phyloP scores from a whole-genome alignment of 345 rosid genomes.

The Reutealis trisperma region DNA sequence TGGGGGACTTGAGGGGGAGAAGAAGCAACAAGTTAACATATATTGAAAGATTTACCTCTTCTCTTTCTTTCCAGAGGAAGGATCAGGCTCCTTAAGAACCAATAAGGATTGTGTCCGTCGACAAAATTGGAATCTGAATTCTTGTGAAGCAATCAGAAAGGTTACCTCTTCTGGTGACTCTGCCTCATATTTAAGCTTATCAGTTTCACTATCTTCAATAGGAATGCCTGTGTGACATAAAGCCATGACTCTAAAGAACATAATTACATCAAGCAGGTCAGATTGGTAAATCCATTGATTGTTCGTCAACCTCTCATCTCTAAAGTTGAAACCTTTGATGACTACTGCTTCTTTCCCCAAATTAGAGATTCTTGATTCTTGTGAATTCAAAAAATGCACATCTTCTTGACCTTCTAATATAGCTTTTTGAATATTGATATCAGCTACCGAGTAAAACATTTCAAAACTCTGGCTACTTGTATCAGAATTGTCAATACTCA shows the following conservation, averaged over 20 bases:
- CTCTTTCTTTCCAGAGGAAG: conserved; percentile 40
- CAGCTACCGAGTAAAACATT: conserved; percentile 25
- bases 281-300: conserved; percentile 55
- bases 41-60: conserved; percentile 44
- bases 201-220: conserved; percentile 45
- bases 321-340: conserved; percentile 65
- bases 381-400: conserved; percentile 1
- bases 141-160: conserved; percentile 70
- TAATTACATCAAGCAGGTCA: conserved; percentile 40
- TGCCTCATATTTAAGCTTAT: conserved; percentile 68
- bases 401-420: conserved; percentile 10
- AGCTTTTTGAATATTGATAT: conserved; percentile 14
- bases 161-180: conserved; percentile 88
- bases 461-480: conserved; percentile 26
- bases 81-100: conserved; percentile 48
- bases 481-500: conserved; percentile 22
- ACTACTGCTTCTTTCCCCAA: conserved; percentile 12
- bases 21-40: neutral
- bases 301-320: conserved; percentile 60
- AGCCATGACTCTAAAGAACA: conserved; percentile 72
- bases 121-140: conserved; percentile 69
- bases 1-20: neutral
- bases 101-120: conserved; percentile 66
- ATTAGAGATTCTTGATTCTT: conserved; percentile 14
- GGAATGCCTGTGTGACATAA: conserved; percentile 78